phyloP scores from a whole-genome alignment of 169 alveolate genomes.

The Cryptosporidium parvum region DNA sequence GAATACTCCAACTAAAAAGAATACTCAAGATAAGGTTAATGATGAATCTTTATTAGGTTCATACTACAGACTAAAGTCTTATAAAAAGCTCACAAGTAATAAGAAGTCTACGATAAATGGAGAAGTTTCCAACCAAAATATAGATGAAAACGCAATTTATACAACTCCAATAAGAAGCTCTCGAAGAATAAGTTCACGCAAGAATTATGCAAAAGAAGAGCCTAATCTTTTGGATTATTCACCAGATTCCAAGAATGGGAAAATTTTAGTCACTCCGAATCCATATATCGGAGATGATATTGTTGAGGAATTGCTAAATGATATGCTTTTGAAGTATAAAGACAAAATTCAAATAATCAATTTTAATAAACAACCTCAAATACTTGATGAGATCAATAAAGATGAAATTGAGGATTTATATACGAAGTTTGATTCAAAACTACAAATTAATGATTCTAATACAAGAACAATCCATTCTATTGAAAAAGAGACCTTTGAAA shows the following conservation, averaged over 20 bases:
- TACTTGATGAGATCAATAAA: not conserved
- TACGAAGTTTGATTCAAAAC: slow-evolving; percentile 4
- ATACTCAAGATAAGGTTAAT: not conserved
- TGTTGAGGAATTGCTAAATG: slow-evolving; percentile 31
- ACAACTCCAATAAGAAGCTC: slow-evolving; percentile 70
- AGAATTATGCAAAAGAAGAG: not conserved
- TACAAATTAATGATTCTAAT: not conserved
- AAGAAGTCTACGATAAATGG: not conserved
- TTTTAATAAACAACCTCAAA: slow-evolving; percentile 48
- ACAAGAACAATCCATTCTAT: not conserved
- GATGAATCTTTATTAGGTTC: slow-evolving; percentile 50
- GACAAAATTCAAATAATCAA: slow-evolving; percentile 32
- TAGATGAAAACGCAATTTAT: slow-evolving; percentile 24
- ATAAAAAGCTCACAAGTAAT: not conserved
- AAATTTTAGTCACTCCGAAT: slow-evolving; percentile 49
- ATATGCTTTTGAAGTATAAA: slow-evolving; percentile 22
- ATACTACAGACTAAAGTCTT: slow-evolving; percentile 46
- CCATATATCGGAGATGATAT: slow-evolving; percentile 43
- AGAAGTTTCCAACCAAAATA: not conserved
- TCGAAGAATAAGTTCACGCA: slow-evolving; percentile 16
- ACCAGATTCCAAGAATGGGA: not conserved
- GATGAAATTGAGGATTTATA: not conserved
- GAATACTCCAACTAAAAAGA: slow-evolving; percentile 17
- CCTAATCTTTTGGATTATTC: not conserved
- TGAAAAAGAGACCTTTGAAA: not conserved